Conservation (phyloP, 495 filamentous ascomycete species). For the Delitschia confertaspora region DNA sequence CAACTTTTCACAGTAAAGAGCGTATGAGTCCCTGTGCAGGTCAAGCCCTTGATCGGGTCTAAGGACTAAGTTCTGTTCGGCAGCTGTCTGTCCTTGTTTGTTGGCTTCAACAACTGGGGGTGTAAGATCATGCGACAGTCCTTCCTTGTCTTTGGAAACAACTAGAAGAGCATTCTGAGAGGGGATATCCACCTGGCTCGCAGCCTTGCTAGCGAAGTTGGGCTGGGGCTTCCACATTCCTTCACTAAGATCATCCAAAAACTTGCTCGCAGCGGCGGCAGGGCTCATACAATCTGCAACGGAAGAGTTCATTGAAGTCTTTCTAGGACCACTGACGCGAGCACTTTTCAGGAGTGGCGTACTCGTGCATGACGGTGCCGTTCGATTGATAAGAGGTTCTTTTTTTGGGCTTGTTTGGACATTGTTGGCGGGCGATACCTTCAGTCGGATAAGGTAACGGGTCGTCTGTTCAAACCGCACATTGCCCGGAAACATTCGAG, state of each 20-base stretch:
- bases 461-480: conserved; percentile 19
- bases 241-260: conserved; percentile 15
- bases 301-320: neutral
- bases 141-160: neutral
- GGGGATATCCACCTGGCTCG: too few relatives aligned
- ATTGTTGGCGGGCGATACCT: neutral
- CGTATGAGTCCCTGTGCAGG: too few relatives aligned
- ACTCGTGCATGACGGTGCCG: too few relatives aligned
- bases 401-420: neutral
- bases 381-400: neutral
- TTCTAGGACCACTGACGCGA: neutral
- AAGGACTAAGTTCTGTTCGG: neutral
- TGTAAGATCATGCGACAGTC: neutral
- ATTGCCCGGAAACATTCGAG: conserved; percentile 3
- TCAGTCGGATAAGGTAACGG: conserved; percentile 14
- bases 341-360: too few relatives aligned
- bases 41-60: too few relatives aligned
- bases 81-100: neutral
- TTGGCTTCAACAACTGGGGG: neutral
- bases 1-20: too few relatives aligned
- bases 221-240: too few relatives aligned
- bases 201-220: too few relatives aligned
- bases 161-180: neutral
- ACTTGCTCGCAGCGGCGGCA: neutral
- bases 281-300: conserved; percentile 1